Evolutionary conservation across 768 basidiomycete genomes (phyloP), one percentile per base, ranked within the genome.

Genomic region (Tulasnella sp.): DNA sequence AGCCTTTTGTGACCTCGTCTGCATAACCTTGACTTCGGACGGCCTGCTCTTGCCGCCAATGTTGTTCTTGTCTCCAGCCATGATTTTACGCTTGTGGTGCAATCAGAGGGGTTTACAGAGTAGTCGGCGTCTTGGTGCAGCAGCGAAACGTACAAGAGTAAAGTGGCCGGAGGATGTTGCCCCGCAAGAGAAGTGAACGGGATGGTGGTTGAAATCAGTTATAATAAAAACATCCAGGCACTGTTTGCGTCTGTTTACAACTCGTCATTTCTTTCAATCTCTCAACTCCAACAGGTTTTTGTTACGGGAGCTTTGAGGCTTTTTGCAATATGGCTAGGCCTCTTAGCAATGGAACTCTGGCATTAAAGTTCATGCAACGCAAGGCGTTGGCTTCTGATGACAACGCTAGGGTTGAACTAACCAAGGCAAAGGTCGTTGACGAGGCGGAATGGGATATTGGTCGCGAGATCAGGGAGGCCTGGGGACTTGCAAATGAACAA

Each of bases 1-100:
- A 23, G 91, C 90, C 65, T 82, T 88, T 67, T 83, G 80, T 67
- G 87, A 90, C 45, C 71, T 27, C 12, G 59, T 60, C 34, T 61
- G 62, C n/a, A 43, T 14, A 17, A 48, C 11, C 58, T 49, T 61
- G 12, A 39, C 11, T 21, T 61, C 60, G 15, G 25, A 12, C 6
- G 59, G 45, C 34, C 49, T 59, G 43, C 36, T 27, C 40, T 60
- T 60, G 6, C 46, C 46, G 7, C 46, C 46, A 23, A 46, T 25
- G 45, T 48, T 48, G 8, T 12, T 48, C 7, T 5, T n/a, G n/a
- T n/a, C n/a, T n/a, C n/a, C n/a, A n/a, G n/a, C n/a, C n/a, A n/a
- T n/a, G n/a, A n/a, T n/a, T n/a, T n/a, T n/a, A n/a, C n/a, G n/a
- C n/a, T n/a, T 48, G 27, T 17, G 17, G 6, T 7, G 9, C 17